Conservation (phyloP, 805 yeast species). For the Schwanniomyces polymorphus region DNA sequence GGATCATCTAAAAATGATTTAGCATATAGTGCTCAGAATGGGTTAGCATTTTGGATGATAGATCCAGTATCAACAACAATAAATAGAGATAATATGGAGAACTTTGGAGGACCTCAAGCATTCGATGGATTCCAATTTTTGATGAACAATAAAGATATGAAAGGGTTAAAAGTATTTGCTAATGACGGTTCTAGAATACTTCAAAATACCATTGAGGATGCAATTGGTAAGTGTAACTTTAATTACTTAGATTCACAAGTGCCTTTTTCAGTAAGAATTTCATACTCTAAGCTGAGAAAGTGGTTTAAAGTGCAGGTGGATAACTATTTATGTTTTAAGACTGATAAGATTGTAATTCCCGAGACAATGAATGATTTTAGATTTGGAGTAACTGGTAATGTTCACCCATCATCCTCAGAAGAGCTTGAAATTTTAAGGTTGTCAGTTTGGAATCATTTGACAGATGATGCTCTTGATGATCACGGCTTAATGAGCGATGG, state of each 20-base stretch:
- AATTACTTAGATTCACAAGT: slow-evolving; percentile 67
- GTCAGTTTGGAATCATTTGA: slow-evolving; percentile 52
- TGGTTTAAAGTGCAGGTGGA: slow-evolving; percentile 68
- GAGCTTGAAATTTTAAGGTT: slow-evolving; percentile 65
- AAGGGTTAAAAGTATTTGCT: slow-evolving; percentile 56
- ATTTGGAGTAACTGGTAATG: slow-evolving; percentile 55
- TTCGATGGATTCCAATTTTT: slow-evolving; percentile 67
- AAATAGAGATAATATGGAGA: slow-evolving; percentile 21
- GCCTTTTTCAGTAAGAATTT: slow-evolving; percentile 67
- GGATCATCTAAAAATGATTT: slow-evolving; percentile 37
- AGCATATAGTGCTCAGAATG: slow-evolving; percentile 40
- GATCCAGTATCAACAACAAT: slow-evolving; percentile 15
- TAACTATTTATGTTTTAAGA: slow-evolving; percentile 68
- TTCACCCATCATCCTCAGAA: slow-evolving; percentile 40
- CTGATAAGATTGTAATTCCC: slow-evolving; percentile 53
- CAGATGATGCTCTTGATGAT: slow-evolving; percentile 57
- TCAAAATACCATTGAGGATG: slow-evolving; percentile 25
- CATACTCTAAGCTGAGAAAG: slow-evolving; percentile 47
- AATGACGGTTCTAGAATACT: slow-evolving; percentile 54
- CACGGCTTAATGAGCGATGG: slow-evolving; percentile 50
- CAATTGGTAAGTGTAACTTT: slow-evolving; percentile 58
- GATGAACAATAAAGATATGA: slow-evolving; percentile 50
- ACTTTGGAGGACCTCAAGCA: slow-evolving; percentile 53
- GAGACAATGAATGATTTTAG: slow-evolving; percentile 31
- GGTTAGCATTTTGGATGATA: slow-evolving; percentile 59